Conservation (phyloP, 164 flowering plant genomes). For the Paratinospora sagittata region DNA sequence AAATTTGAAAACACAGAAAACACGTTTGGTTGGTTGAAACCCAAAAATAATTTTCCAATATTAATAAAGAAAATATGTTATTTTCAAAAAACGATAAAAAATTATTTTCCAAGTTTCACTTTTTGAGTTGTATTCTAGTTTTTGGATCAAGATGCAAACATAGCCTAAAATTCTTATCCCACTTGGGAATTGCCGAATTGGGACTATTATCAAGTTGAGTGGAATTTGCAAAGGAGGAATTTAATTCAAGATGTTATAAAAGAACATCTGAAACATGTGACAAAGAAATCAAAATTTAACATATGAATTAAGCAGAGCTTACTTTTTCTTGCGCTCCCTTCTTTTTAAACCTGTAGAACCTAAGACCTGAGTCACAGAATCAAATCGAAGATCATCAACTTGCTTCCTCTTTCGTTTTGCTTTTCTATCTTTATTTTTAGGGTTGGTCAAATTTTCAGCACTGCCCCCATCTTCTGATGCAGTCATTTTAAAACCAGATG, state of each 20-base stretch:
- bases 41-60: too few species aligned
- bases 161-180: too few species aligned
- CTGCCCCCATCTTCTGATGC: neutral
- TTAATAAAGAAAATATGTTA: too few species aligned
- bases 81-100: too few species aligned
- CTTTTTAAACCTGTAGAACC: slow-evolving; percentile 34
- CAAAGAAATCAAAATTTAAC: neutral
- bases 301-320: slow-evolving; percentile 15
- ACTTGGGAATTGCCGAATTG: too few species aligned
- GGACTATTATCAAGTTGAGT: too few species aligned
- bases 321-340: slow-evolving; percentile 71
- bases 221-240: neutral
- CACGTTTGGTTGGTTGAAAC: too few species aligned
- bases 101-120: too few species aligned
- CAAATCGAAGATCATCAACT: slow-evolving; percentile 60
- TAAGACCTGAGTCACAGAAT: slow-evolving; percentile 20
- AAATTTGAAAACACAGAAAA: too few species aligned
- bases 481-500: neutral
- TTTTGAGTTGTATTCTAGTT: too few species aligned
- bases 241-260: neutral
- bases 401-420: slow-evolving; percentile 54
- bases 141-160: too few species aligned
- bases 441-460: slow-evolving; percentile 10
- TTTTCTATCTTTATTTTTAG: slow-evolving; percentile 25
- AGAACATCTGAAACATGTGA: neutral